Evolutionary conservation across 441 rosid genomes (phyloP), one percentile per base, ranked within the genome.

Genomic region (Biscutella laevigata): DNA sequence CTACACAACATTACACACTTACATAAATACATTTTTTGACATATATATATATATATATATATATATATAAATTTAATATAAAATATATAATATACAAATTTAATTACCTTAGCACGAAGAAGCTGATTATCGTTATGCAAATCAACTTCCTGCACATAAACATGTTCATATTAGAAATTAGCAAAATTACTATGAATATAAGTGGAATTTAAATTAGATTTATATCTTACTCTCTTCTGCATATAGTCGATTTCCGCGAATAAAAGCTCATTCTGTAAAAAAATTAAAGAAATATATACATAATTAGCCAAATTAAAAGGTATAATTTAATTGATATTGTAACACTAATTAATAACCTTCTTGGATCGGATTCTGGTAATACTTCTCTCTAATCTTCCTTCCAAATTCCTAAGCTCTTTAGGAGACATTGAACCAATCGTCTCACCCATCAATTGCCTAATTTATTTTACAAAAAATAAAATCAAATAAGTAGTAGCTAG

Each of bases 371-470:
- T 86, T 79, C 78, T 73, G 44, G 74, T 77, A 1, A 91, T 83
- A 51, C 87, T 84, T 74, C 67, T 91, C 73, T 91, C 98, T 51
- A 91, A 64, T 53, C 71, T 70, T 36, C n/a, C n/a, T 74, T 91
- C 98, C 75, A 82, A 68, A 59, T 29, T 68, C 69, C 73, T 91
- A 32, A 91, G 86, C 0, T 85, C 91, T 66, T 74, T 88, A 26
- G 66, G 42, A n/a, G 4, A 52, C 72, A 83, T 47, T 38, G 59
- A 40, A 37, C 77, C 77, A 9, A 88, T 62, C 0, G 85, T 67
- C 67, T 91, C 96, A 30, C 98, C 96, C 60, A 83, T 67, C 94
- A 85, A 71, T 35, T 92, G 57, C 84, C 98, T 91, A 36, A 12
- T 43, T 42, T 6, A 50, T n/a, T 34, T 34, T 7, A 74, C 19